Base-by-base conservation (phyloP, 805 yeast species). In the Hemisphaericaspora nanyangensis region DNA sequence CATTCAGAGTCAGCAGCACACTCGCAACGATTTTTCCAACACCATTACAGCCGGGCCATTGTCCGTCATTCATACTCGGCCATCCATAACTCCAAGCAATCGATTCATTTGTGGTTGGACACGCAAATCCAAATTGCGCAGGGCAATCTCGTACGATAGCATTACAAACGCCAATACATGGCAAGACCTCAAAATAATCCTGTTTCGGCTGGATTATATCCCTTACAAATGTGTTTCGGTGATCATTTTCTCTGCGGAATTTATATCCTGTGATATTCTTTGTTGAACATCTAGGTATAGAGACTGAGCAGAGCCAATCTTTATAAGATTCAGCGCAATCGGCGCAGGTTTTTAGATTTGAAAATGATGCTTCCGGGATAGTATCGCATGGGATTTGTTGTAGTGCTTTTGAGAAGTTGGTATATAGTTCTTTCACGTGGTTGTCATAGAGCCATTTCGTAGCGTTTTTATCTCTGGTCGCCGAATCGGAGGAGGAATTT, bases 291-390 rank as follows among this genome's bases (percentile, higher is more conserved):
- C 97, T 68, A 0, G 98, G 98, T 5, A 91, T 85, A 0, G 88
- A 70, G 4, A 88, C 87, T 0, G 95, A 72, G 61, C 99, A 91
- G 15, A 93, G 70, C 99, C 99, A 91, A 50, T 81, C 72, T 50
- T 77, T 79, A 58, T 91, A 91, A 1, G 90, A 72, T 2, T 56
- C 47, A 1, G 73, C 71, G 56, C 99, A 91, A 52, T 86, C 80
- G 11, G 66, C 70, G 54, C 99, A 91, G 0, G 82, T 70, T 28
- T 78, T 58, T 17, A 91, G 53, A 7, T 95, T 87, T 1, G 96
- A 86, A 58, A 74, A 91, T 5, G 78, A 52, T 2, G 87, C 73
- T 43, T 79, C 89, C 12, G 65, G 59, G 24, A 76, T 78, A 1
- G 83, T 70, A 46, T 85, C 84, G 60, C 99, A 91, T 1, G 89